These are phyloP conservation scores for Pleurotus platypus DNA, from an alignment of 768 basidiomycete genomes.

Conservation along the genomic window DNA sequence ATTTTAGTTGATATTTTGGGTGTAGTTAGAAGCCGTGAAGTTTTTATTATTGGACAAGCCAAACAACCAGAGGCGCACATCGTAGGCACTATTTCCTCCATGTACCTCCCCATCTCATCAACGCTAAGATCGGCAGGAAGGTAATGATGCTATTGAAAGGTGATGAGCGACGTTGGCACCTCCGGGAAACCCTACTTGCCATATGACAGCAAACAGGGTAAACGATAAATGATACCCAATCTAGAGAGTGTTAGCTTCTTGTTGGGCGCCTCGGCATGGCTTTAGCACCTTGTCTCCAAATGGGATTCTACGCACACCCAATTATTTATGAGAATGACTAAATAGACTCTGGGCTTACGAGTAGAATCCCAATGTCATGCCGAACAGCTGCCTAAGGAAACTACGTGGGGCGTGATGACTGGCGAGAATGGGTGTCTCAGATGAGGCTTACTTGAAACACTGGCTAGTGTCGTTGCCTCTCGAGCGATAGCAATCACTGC, in stretches of 20 bases:
- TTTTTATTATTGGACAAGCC: no score
- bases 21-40: neutral
- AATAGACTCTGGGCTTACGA: conserved; percentile 20
- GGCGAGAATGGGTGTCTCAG: neutral
- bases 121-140: conserved; percentile 27
- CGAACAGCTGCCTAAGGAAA: conserved; percentile 33
- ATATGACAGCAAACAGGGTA: conserved; percentile 30
- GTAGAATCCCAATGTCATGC: conserved; percentile 35
- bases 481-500: conserved; percentile 33
- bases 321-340: neutral
- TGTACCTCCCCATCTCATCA: conserved; percentile 29
- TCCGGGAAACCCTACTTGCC: conserved; percentile 16
- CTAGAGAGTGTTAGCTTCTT: conserved; percentile 10
- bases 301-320: conserved; percentile 23
- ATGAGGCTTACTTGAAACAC: conserved; percentile 29
- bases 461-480: conserved; percentile 35
- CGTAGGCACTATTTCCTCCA: conserved; percentile 21
- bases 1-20: conserved; percentile 10
- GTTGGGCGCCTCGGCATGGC: neutral
- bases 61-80: no score
- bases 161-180: neutral
- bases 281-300: conserved; percentile 28
- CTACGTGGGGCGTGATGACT: conserved; percentile 12
- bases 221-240: conserved; percentile 36
- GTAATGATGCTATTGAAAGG: conserved; percentile 19